Base-by-base conservation (phyloP, 148 eudicot species). In the Camellia japonica region DNA sequence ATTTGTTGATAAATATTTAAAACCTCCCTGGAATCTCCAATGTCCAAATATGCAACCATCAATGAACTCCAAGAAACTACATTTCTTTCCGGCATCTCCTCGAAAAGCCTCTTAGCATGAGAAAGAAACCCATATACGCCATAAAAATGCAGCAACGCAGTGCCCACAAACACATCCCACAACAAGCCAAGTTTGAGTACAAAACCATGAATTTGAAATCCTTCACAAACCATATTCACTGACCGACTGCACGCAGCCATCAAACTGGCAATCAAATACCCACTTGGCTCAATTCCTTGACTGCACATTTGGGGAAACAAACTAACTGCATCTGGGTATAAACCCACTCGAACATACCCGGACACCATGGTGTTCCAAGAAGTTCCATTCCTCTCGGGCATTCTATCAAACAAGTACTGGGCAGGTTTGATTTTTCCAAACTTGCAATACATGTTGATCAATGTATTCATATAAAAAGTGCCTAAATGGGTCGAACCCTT, bases 291-390 rank as follows among this genome's bases (percentile, higher is more conserved):
- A 77, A 87, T 59, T 30, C 78, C 94, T 51, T 23, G 72, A 15
- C 15, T 58, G 74, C 86, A 75, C 95, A 93, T 89, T 54, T 88
- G 82, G 61, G 77, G 55, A 85, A 93, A 93, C 66, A 93, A 61
- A 6, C 3, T 23, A 19, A 83, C 44, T 1, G 93, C 95, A 61
- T 85, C 89, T 0, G 7, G 6, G 61, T 87, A 87, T n/a, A 70
- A 82, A 20, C 87, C 91, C 67, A 14, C 86, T 19, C 86, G 84
- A 43, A 93, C 97, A 77, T 86, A 83, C 65, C 84, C 89, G 2
- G 95, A 91, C 43, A 90, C 82, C 90, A 93, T 83, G 73, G 90
- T 88, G 78, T 88, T 91, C 97, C 93, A 93, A 78, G 97, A 86
- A 78, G 90, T 91, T 51, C 70, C 88, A 77, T 92, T 91, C 83